Conservation (phyloP, 2,329 filamentous ascomycete species). For the Colletotrichum tropicicola region DNA sequence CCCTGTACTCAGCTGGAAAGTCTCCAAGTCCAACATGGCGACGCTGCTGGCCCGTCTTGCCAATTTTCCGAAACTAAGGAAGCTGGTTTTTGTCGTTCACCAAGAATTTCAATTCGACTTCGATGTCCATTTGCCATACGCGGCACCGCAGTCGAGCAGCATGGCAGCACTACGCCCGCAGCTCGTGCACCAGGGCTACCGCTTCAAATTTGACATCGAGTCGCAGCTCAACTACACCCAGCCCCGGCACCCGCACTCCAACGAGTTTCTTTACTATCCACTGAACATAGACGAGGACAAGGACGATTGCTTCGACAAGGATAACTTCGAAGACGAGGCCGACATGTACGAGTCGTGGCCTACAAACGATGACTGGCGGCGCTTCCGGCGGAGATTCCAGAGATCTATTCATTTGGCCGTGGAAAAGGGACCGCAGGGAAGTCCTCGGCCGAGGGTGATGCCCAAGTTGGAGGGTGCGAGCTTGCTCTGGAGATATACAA, state of each 20-base stretch:
- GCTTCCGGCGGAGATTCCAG: constrained; percentile 45
- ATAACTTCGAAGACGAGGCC: constrained; percentile 33
- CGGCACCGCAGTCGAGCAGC: constrained; percentile 14
- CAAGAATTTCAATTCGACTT: constrained; percentile 58
- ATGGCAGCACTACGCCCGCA: constrained; percentile 41
- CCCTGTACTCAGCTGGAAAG: constrained; percentile 54
- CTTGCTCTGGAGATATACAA: constrained; percentile 32
- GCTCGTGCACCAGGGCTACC: constrained; percentile 54
- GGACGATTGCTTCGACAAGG: constrained; percentile 34
- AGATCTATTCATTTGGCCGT: constrained; percentile 40
- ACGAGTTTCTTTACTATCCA: constrained; percentile 49
- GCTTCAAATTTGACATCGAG: constrained; percentile 57
- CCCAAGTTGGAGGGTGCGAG: constrained; percentile 31
- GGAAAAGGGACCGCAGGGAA: constrained; percentile 39
- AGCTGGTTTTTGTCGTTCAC: constrained; percentile 55
- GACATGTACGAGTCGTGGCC: constrained; percentile 48
- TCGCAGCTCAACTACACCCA: constrained; percentile 53
- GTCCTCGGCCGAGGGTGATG: constrained; percentile 6
- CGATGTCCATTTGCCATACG: constrained; percentile 40
- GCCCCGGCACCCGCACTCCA: constrained; percentile 51
- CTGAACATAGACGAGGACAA: constrained; percentile 41
- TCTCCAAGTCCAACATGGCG: constrained; percentile 52
- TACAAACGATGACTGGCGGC: constrained; percentile 49
- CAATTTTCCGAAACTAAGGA: constrained; percentile 49
- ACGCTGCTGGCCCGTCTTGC: constrained; percentile 51